phyloP scores from a whole-genome alignment of 305 asterid species.

The Fraxinus latifolia region DNA sequence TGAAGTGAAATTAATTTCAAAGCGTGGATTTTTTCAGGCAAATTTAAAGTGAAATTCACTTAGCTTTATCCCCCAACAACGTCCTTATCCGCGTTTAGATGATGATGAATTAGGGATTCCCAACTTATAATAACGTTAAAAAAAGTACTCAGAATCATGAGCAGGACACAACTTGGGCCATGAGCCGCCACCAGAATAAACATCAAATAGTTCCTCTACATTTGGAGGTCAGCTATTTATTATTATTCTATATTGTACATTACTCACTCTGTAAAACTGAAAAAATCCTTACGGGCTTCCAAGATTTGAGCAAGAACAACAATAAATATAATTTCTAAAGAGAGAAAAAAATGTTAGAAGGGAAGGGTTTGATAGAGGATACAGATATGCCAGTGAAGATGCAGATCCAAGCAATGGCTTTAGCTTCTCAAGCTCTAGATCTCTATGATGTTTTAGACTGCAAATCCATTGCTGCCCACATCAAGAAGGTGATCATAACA shows the following conservation, averaged over 20 bases:
- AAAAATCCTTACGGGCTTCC: neutral
- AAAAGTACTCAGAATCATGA: slow-evolving; percentile 30
- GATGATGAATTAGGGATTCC: slow-evolving; percentile 24
- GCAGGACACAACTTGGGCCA: slow-evolving; percentile 30
- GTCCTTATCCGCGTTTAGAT: slow-evolving; percentile 40
- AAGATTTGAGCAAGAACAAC: slow-evolving; percentile 15
- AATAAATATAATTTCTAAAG: neutral
- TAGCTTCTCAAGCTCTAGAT: slow-evolving; percentile 87
- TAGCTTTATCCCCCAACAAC: slow-evolving; percentile 35
- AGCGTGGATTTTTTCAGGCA: neutral
- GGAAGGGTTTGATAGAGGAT: slow-evolving; percentile 55
- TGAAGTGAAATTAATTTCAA: neutral
- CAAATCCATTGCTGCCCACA: slow-evolving; percentile 76
- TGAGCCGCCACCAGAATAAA: slow-evolving; percentile 34
- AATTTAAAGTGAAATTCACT: neutral
- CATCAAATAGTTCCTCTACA: slow-evolving; percentile 29
- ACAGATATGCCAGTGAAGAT: slow-evolving; percentile 89
- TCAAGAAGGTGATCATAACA: slow-evolving; percentile 55
- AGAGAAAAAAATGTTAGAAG: slow-evolving; percentile 34
- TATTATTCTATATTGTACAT: neutral
- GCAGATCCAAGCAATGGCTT: slow-evolving; percentile 87
- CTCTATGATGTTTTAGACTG: slow-evolving; percentile 76
- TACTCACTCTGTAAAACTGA: neutral
- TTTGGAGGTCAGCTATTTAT: slow-evolving; percentile 27
- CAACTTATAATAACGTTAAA: slow-evolving; percentile 24